A percentile compares a stretch with the other conserved stretches of the same genome.
Conservation (phyloP, 202 grass and related monocot genomes). For the Carex sylvatica region DNA sequence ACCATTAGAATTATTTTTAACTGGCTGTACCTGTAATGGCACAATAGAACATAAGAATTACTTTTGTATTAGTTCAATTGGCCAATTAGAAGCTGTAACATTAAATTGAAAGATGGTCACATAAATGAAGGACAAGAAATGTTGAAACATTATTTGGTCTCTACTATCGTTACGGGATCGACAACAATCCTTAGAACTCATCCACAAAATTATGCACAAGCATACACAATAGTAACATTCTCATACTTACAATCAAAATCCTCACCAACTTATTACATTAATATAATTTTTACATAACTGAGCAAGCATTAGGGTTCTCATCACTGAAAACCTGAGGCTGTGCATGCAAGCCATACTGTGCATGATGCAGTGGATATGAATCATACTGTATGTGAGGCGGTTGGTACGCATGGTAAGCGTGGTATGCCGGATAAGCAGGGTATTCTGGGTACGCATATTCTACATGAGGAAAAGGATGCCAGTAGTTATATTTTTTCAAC, state of each 20-base stretch:
- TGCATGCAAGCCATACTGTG: conserved; percentile 11
- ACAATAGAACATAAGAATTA: not conserved
- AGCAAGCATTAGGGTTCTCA: conserved; percentile 64
- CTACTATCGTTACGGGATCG: not conserved
- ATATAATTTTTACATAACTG: conserved; percentile 32
- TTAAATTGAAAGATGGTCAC: not conserved
- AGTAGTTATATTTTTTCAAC: conserved; percentile 37
- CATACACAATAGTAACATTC: conserved; percentile 13
- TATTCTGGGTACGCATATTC: conserved; percentile 33
- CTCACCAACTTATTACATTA: not conserved
- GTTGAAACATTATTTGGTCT: conserved; percentile 3
- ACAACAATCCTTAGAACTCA: not conserved
- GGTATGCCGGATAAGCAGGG: not conserved
- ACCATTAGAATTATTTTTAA: not conserved
- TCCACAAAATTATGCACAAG: conserved; percentile 12
- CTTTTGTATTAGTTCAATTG: not conserved
- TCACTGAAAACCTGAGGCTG: conserved; percentile 41
- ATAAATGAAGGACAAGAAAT: not conserved
- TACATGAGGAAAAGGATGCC: conserved; percentile 30
- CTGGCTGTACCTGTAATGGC: not conserved
- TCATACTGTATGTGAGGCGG: not conserved
- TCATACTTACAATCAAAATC: not conserved
- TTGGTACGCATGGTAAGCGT: conserved; percentile 9
- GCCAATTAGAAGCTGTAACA: not conserved
- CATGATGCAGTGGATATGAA: conserved; percentile 3